phyloP scores from a whole-genome alignment of 2,329 filamentous ascomycete genomes.

The Pseudogymnoascus pannorum region DNA sequence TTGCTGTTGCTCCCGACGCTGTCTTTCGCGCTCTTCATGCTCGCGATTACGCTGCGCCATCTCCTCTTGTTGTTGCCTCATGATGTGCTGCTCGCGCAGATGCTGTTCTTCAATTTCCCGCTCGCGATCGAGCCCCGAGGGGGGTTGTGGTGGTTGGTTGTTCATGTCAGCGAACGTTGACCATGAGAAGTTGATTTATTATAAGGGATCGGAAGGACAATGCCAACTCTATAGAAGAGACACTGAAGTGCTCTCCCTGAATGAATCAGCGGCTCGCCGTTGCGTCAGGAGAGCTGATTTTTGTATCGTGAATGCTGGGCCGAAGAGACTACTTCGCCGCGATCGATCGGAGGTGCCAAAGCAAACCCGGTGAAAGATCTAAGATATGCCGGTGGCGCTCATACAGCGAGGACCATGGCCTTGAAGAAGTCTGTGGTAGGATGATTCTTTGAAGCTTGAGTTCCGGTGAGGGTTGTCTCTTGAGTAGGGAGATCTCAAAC shows the following conservation, averaged over 20 bases:
- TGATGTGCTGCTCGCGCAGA: constrained; percentile 45
- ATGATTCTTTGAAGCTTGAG: constrained; percentile 9
- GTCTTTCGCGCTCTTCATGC: constrained; percentile 54
- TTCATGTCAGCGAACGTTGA: constrained; percentile 21
- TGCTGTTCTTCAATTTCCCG: constrained; percentile 47
- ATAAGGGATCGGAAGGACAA: background rate
- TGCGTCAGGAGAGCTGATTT: constrained; percentile 7
- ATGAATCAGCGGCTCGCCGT: constrained; percentile 5
- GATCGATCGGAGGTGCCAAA: background rate
- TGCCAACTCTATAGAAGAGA: background rate
- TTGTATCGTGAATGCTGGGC: constrained; percentile 4
- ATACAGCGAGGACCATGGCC: constrained; percentile 6
- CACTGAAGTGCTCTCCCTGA: background rate
- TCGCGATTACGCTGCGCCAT: constrained; percentile 43
- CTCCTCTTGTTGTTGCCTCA: constrained; percentile 43
- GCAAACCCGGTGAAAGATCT: constrained; percentile 4
- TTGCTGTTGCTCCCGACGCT: constrained; percentile 55
- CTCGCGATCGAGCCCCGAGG: constrained; percentile 29
- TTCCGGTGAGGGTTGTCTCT: constrained; percentile 7
- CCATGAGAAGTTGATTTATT: background rate
- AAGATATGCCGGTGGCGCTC: constrained; percentile 1
- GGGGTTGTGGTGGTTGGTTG: constrained; percentile 25
- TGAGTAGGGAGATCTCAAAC: constrained; percentile 10
- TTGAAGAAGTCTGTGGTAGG: background rate
- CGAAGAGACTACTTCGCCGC: background rate